Conservation (phyloP, 225 moss, liverwort and hornwort species). For the Polytrichum formosum region DNA sequence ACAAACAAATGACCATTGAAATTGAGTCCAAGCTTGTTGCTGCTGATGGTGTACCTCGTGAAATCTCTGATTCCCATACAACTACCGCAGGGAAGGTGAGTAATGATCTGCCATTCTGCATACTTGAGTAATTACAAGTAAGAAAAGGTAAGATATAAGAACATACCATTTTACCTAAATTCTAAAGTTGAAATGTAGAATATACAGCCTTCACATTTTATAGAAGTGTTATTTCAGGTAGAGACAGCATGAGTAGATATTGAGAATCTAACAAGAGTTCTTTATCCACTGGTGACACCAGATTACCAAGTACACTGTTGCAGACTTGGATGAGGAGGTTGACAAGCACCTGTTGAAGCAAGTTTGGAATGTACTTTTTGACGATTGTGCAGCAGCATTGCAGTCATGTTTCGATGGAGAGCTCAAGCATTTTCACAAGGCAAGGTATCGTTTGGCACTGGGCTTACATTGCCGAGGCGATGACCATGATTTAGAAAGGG, state of each 20-base stretch:
- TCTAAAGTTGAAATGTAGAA: no score
- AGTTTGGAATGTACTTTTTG: constrained; percentile 73
- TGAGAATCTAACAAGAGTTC: constrained; percentile 8
- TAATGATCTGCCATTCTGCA: no score
- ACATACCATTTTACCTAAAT: no score
- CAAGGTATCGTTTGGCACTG: constrained; percentile 81
- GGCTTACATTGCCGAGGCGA: constrained; percentile 66
- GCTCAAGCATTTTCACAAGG: constrained; percentile 98
- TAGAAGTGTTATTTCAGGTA: no score
- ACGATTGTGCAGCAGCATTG: constrained; percentile 84
- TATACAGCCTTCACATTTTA: no score
- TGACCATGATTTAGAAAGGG: constrained; percentile 74
- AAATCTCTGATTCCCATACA: constrained; percentile 22
- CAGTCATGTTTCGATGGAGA: constrained; percentile 90
- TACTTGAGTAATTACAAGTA: no score
- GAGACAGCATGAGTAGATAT: background rate
- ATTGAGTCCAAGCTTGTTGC: constrained; percentile 28
- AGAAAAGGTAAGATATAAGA: no score
- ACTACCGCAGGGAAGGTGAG: constrained; percentile 37
- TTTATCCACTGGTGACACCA: constrained; percentile 31
- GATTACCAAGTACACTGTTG: constrained; percentile 30
- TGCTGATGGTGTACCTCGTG: constrained; percentile 32
- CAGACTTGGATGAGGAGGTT: constrained; percentile 38
- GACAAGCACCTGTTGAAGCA: constrained; percentile 54
- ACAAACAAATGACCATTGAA: constrained; percentile 15